Evolutionary conservation across 345 rosid genomes (phyloP), one percentile per base, ranked within the genome.

Genomic region (Brassica rapa): DNA sequence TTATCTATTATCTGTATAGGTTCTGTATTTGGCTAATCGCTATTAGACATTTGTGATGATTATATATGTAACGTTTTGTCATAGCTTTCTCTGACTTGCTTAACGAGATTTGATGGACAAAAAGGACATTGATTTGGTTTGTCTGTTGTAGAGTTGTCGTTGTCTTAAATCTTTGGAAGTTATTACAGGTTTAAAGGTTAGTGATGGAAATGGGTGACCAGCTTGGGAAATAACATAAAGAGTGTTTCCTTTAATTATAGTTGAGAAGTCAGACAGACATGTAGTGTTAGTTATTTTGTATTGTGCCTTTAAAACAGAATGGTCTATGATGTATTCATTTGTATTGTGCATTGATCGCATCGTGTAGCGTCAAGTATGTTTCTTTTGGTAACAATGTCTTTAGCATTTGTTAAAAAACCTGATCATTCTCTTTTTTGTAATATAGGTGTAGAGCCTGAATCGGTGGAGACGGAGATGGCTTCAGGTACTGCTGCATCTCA

Each of bases 391-490:
- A 32, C 35, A 32, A 7, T 35, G 2, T 80, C 32, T 74, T 61
- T 23, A 46, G 68, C 62, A 4, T 67, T 41, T 68, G 49, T 21
- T 21, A 51, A 65, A 15, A 64, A 15, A 41, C 12, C 27, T 59
- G n/a, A 41, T 9, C 14, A 23, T 65, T n/a, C 25, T 70, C 30
- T 75, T 43, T 37, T 33, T 41, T 35, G 1, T 10, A 35, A 39
- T 81, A 23, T 66, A 92, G 97, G 86, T 73, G 83, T 75, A 33
- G 62, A 77, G 60, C 81, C 87, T 64, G 83, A 82, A 56, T 65
- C 85, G 1, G 61, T 59, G 55, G 87, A 87, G 70, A 62, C 80
- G 29, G 84, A 81, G 39, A 14, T 56, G 23, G 60, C 53, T 39
- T 71, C 82, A 5, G 16, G 16, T 46, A 81, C 68, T 78, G 62